Evolutionary conservation across 78 protist species (phyloP), one percentile per base, ranked within the genome.

Genomic region (Protostelium mycophagum): DNA sequence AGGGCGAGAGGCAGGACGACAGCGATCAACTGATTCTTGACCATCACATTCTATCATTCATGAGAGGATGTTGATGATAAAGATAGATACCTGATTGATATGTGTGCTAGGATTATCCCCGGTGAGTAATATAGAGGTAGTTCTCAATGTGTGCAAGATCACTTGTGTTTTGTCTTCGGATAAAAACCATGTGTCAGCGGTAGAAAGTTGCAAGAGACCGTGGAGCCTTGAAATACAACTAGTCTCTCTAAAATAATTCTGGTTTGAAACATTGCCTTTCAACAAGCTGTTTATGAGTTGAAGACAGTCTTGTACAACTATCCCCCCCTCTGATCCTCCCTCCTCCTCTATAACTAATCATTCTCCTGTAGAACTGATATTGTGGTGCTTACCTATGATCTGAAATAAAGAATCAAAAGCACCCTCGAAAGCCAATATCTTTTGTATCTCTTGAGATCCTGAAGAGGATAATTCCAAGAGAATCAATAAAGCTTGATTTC

Each of bases 301-400:
- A 28, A 92, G 89, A 89, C 91, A 85, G 90, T 92, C 94, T 84
- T 88, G 84, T 39, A 92, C 91, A 37, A 92, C 37, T 25, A 92
- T 87, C 38, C 94, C 94, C 63, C 94, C 94, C n/a, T 92, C 94
- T 0, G 94, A 88, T 35, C 38, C 86, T 35, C 94, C 94, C 86
- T 92, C 94, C 1, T 63, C 87, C 31, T 16, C 73, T 51, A 16
- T 51, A 25, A 5, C 5, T 16, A 16, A 51, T 51, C 16, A 51
- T n/a, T n/a, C n/a, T n/a, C n/a, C n/a, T n/a, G n/a, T n/a, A n/a
- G n/a, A 51, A 16, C 5, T 51, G 73, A 51, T 25, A 51, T 51
- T 5, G 73, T 25, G 73, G 73, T 51, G 73, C 73, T 51, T 16
- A 51, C 85, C 39, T 28, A 92, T 92, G 37, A 92, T 92, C 34